These are phyloP conservation scores for Chalciporus sp. DNA, from an alignment of 1,284 basidiomycete genomes.

Conservation along the genomic window DNA sequence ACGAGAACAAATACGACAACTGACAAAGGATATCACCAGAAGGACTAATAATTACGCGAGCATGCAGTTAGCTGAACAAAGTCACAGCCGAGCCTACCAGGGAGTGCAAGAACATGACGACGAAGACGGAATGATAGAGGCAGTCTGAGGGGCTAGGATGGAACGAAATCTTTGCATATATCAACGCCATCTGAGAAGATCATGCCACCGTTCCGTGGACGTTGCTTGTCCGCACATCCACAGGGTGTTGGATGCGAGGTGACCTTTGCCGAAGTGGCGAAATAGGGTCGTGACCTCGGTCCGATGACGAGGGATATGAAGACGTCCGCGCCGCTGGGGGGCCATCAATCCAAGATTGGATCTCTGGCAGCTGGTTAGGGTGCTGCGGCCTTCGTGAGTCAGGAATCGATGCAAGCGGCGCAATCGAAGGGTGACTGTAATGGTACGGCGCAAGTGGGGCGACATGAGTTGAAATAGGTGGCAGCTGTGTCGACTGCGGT, in stretches of 20 bases:
- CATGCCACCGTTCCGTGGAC: constrained; percentile 36
- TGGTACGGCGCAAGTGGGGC: constrained; percentile 45
- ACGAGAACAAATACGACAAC: constrained; percentile 30
- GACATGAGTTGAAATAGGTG: constrained; percentile 39
- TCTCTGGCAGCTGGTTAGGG: constrained; percentile 36
- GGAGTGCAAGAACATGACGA: constrained; percentile 24
- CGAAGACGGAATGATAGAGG: constrained; percentile 5
- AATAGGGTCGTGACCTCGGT: constrained; percentile 33
- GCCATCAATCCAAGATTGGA: constrained; percentile 38
- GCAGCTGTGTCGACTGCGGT: constrained; percentile 40
- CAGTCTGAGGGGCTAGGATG: constrained; percentile 6
- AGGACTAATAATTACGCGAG: constrained; percentile 19
- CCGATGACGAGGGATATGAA: constrained; percentile 31
- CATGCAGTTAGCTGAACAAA: constrained; percentile 5
- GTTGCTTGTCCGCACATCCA: constrained; percentile 33
- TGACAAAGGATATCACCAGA: constrained; percentile 15
- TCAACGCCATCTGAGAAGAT: constrained; percentile 21
- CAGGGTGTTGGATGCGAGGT: constrained; percentile 35
- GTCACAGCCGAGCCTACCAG: constrained; percentile 8
- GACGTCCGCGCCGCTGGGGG: constrained; percentile 30
- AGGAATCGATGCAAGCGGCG: constrained; percentile 42
- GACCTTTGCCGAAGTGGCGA: constrained; percentile 36
- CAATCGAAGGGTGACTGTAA: constrained; percentile 51
- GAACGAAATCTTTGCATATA: constrained; percentile 13
- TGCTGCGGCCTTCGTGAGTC: constrained; percentile 36